phyloP scores from a whole-genome alignment of 805 yeast species.

The Cyberlindnera saturnus region DNA sequence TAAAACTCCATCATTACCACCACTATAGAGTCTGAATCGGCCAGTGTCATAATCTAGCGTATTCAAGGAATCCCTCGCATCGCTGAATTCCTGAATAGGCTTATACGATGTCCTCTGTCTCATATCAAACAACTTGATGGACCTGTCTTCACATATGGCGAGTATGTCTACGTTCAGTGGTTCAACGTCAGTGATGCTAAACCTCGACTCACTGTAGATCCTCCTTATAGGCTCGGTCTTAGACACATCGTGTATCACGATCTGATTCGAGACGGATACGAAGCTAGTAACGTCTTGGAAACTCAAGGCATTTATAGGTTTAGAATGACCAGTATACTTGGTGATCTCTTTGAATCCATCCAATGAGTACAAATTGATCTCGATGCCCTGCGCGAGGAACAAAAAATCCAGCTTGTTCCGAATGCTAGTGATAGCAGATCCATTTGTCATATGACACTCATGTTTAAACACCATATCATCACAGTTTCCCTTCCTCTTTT shows the following conservation, averaged over 20 bases:
- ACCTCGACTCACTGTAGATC: constrained; percentile 3
- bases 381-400: constrained; percentile 7
- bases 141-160: constrained; percentile 16
- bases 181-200: constrained; percentile 10
- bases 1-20: constrained; percentile 21
- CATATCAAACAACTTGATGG: constrained; percentile 10
- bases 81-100: constrained; percentile 31
- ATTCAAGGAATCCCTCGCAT: constrained; percentile 26
- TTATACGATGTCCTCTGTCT: constrained; percentile 10
- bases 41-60: constrained; percentile 5
- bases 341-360: constrained; percentile 1
- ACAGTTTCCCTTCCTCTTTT: too few species aligned
- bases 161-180: constrained; percentile 11
- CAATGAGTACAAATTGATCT: constrained; percentile 4
- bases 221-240: constrained; percentile 4
- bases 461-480: too few species aligned
- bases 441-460: neutral
- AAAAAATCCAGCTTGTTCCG: constrained; percentile 1
- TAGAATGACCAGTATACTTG: constrained; percentile 7
- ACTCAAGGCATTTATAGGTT: constrained; percentile 6
- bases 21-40: constrained; percentile 5
- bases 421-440: neutral
- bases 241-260: constrained; percentile 11
- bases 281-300: constrained; percentile 6
- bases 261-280: constrained; percentile 11